Percentiles rank a stretch among this genome's conserved stretches.
phyloP scores from a whole-genome alignment of 2,329 filamentous ascomycete genomes.

The Aureobasidium melanogenum region DNA sequence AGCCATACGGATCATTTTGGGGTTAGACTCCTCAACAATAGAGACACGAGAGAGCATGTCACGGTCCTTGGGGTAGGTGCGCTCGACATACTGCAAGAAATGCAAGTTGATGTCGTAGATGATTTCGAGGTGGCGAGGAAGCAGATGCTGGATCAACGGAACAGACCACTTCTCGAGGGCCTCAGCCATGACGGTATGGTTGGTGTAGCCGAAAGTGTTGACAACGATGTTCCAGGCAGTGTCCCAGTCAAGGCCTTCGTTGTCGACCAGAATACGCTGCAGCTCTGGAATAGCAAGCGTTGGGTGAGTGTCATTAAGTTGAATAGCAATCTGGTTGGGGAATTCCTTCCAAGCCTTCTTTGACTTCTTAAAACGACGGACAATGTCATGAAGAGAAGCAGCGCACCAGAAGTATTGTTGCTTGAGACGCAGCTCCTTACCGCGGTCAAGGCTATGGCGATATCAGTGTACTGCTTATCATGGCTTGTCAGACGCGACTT shows the following conservation, averaged over 20 bases:
- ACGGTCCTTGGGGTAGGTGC: constrained; percentile 78
- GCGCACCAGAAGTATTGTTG: constrained; percentile 99
- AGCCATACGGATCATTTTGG: constrained; percentile 98
- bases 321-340: constrained; percentile 89
- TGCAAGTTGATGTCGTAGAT: constrained; percentile 97
- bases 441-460: constrained; percentile 79
- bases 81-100: constrained; percentile 87
- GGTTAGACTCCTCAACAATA: constrained; percentile 92
- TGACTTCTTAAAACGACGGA: constrained; percentile 96
- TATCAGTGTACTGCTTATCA: neutral
- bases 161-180: constrained; percentile 98
- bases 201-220: constrained; percentile 84
- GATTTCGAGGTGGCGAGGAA: constrained; percentile 90
- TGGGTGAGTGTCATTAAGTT: constrained; percentile 96
- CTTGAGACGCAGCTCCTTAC: constrained; percentile 95
- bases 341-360: constrained; percentile 88
- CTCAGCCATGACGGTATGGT: constrained; percentile 95
- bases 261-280: constrained; percentile 81
- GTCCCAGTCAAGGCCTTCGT: constrained; percentile 89
- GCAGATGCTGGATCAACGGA: constrained; percentile 78
- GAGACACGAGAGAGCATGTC: constrained; percentile 83
- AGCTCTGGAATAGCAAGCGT: constrained; percentile 94
- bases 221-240: constrained; percentile 68
- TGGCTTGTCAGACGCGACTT: neutral
- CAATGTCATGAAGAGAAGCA: constrained; percentile 90